Percentiles rank a stretch among this genome's conserved stretches.
Evolutionary conservation across 2,329 filamentous ascomycete species (phyloP).

Genomic region (Aspergillus sp.): DNA sequence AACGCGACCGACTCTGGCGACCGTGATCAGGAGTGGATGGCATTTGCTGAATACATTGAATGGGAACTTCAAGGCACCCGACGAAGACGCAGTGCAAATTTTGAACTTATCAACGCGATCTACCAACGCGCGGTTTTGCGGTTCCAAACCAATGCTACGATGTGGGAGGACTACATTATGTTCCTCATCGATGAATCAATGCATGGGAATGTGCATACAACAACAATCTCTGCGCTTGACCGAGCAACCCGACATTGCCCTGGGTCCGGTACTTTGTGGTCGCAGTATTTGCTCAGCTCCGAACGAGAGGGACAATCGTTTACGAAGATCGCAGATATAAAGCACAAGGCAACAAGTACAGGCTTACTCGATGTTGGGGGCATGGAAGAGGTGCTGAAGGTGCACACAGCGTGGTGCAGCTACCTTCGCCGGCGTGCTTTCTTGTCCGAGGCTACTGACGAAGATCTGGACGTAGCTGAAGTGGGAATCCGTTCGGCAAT

Average conservation of each 20-base stretch:
- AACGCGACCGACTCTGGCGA: slow-evolving; percentile 55
- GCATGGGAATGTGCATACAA: slow-evolving; percentile 45
- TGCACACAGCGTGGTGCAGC: slow-evolving; percentile 92
- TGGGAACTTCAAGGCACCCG: slow-evolving; percentile 73
- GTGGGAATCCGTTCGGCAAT: slow-evolving; percentile 83
- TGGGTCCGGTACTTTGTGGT: slow-evolving; percentile 90
- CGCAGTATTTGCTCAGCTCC: slow-evolving; percentile 79
- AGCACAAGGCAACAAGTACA: slow-evolving; percentile 86
- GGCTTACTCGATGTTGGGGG: slow-evolving; percentile 81
- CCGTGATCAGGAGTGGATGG: slow-evolving; percentile 51
- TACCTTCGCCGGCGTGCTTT: slow-evolving; percentile 87
- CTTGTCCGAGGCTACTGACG: slow-evolving; percentile 68
- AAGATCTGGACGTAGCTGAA: slow-evolving; percentile 85
- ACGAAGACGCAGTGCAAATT: slow-evolving; percentile 54
- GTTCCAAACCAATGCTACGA: slow-evolving; percentile 69
- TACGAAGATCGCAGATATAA: slow-evolving; percentile 80
- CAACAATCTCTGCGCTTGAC: slow-evolving; percentile 69
- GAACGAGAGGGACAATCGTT: slow-evolving; percentile 77
- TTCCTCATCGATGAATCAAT: slow-evolving; percentile 61
- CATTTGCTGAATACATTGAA: slow-evolving; percentile 69
- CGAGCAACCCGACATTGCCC: slow-evolving; percentile 87
- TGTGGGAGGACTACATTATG: slow-evolving; percentile 83
- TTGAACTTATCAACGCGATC: slow-evolving; percentile 60
- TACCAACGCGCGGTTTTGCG: slow-evolving; percentile 75
- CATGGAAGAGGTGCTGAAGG: slow-evolving; percentile 83